A percentile compares a stretch with the other conserved stretches of the same genome.
Evolutionary conservation across 1,284 basidiomycete genomes (phyloP).

Genomic region (Lignosus rhinocerotis): DNA sequence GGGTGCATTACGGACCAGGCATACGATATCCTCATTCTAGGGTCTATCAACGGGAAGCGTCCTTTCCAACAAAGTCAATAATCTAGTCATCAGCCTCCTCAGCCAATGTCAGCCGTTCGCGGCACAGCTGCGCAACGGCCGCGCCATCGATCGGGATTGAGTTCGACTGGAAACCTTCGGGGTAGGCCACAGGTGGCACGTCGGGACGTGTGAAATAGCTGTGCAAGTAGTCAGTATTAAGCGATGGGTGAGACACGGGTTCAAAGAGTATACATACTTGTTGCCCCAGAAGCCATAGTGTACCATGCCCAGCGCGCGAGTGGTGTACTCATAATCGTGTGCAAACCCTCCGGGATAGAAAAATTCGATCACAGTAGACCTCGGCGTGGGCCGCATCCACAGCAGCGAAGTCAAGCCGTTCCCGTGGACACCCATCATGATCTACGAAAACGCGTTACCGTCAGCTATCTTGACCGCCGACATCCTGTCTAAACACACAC

Average conservation of each 20-base stretch:
- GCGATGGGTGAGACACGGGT: not conserved
- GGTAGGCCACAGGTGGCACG: constrained; percentile 48
- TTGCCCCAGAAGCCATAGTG: constrained; percentile 86
- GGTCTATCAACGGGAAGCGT: not conserved
- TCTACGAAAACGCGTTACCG: constrained; percentile 41
- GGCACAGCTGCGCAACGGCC: constrained; percentile 39
- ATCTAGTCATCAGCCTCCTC: constrained; percentile 42
- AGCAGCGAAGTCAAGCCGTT: constrained; percentile 81
- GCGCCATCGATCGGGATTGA: constrained; percentile 53
- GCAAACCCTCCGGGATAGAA: constrained; percentile 86
- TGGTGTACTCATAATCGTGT: constrained; percentile 82
- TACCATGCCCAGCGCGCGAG: constrained; percentile 77
- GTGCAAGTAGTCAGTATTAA: not conserved
- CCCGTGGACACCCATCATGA: constrained; percentile 88
- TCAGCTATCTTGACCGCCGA: not conserved
- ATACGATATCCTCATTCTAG: not conserved
- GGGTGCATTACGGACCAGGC: not conserved
- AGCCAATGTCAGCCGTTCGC: constrained; percentile 37
- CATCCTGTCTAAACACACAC: constrained; percentile 42
- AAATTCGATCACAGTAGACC: constrained; percentile 85
- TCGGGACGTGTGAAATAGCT: constrained; percentile 51
- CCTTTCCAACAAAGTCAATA: not conserved
- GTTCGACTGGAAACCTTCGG: constrained; percentile 60
- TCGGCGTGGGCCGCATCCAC: constrained; percentile 81
- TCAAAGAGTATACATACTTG: constrained; percentile 35